Percentiles rank a stretch among this genome's conserved stretches.
Evolutionary conservation across 208 protist genomes (phyloP).

Genomic region (Crithidia thermophila): DNA sequence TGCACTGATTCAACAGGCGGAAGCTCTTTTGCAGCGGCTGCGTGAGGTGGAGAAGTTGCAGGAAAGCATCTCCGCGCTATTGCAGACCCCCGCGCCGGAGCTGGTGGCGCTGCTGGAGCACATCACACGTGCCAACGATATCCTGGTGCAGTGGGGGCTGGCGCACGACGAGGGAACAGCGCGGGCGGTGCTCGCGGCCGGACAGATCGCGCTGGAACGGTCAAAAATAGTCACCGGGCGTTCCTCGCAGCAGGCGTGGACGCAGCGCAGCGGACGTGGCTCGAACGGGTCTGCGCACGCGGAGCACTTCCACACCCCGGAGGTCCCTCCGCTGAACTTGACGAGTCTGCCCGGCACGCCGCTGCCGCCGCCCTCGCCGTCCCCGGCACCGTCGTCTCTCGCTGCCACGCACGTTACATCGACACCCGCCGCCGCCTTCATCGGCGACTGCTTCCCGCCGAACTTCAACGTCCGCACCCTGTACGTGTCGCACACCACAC

Average conservation of each 20-base stretch:
- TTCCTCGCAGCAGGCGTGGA: neutral
- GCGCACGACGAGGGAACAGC: slow-evolving; percentile 34
- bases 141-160: slow-evolving; percentile 47
- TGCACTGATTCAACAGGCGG: slow-evolving; percentile 38
- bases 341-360: no score
- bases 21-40: slow-evolving; percentile 53
- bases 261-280: neutral
- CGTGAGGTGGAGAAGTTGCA: slow-evolving; percentile 45
- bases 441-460: slow-evolving; percentile 27
- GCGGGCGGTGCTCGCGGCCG: slow-evolving; percentile 23
- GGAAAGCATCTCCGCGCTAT: slow-evolving; percentile 22
- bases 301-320: neutral
- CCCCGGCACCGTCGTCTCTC: neutral
- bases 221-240: neutral
- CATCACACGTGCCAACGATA: slow-evolving; percentile 71
- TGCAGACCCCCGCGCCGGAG: slow-evolving; percentile 37
- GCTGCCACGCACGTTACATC: neutral
- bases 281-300: neutral
- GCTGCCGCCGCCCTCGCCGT: no score
- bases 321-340: slow-evolving; percentile 11
- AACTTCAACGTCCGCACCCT: slow-evolving; percentile 27
- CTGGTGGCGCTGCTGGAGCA: slow-evolving; percentile 50
- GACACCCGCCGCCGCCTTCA: neutral
- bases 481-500: slow-evolving; percentile 46
- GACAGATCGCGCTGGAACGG: slow-evolving; percentile 23